Percentiles rank a stretch among this genome's conserved stretches.
Evolutionary conservation across 129 eudicot genomes (phyloP).

Genomic region (Glebionis coronaria): DNA sequence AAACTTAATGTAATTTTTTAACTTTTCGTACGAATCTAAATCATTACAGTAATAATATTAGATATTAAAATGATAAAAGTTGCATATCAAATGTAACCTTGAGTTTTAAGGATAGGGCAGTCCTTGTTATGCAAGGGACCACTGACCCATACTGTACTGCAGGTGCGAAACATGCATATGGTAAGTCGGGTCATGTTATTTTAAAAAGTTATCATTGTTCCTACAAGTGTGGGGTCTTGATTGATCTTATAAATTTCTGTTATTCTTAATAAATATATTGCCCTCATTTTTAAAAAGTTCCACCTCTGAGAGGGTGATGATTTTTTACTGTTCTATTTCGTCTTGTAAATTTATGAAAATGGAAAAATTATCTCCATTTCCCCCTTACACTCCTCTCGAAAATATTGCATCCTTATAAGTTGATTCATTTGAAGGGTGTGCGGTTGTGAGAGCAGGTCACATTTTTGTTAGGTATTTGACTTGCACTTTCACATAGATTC

Average conservation of each 20-base stretch:
- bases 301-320: too few species aligned
- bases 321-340: neutral
- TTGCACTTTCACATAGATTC: neutral
- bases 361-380: neutral
- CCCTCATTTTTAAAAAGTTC: too few species aligned
- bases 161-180: neutral
- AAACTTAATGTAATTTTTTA: neutral
- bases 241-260: neutral
- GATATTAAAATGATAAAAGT: neutral
- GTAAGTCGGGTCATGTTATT: neutral
- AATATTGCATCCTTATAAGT: too few species aligned
- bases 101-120: neutral
- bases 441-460: neutral
- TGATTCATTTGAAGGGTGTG: too few species aligned
- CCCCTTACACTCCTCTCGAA: too few species aligned
- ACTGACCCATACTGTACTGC: neutral
- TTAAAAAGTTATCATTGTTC: neutral
- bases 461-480: neutral
- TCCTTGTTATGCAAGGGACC: neutral
- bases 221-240: neutral
- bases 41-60: neutral
- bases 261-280: too few species aligned
- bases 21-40: neutral
- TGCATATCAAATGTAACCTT: neutral
- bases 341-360: neutral